phyloP scores from a whole-genome alignment of 306 rosid species.

The Medicago arabica region DNA sequence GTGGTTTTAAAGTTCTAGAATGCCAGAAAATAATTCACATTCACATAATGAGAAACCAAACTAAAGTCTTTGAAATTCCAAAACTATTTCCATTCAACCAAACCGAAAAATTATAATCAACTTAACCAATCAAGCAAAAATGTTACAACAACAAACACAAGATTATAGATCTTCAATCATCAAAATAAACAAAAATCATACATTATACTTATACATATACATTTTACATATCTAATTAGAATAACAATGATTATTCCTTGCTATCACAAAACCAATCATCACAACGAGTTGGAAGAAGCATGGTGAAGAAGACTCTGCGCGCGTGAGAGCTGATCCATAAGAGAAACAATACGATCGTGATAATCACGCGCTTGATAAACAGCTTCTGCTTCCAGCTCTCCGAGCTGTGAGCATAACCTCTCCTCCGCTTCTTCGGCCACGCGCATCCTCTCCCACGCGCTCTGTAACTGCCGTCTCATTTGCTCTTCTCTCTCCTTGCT shows the following conservation, averaged over 20 bases:
- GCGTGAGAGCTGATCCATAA: constrained; percentile 70
- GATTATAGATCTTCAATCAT: constrained; percentile 21
- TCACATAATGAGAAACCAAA: not conserved
- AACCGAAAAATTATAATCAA: not conserved
- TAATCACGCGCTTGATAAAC: constrained; percentile 73
- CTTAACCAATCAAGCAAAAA: not conserved
- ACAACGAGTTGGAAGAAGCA: constrained; percentile 25
- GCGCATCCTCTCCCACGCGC: constrained; percentile 65
- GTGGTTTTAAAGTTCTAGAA: not conserved
- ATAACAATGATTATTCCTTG: not conserved
- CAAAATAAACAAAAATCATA: not conserved
- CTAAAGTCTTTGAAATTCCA: not conserved
- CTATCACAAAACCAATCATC: not conserved
- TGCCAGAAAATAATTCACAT: not conserved
- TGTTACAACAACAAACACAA: constrained; percentile 20
- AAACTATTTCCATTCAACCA: constrained; percentile 8
- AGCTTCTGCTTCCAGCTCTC: constrained; percentile 87
- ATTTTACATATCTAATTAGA: not conserved
- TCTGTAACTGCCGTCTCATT: constrained; percentile 61
- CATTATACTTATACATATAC: not conserved
- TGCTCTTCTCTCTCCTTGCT: constrained; percentile 76
- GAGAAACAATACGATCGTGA: constrained; percentile 59
- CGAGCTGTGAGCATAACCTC: constrained; percentile 90
- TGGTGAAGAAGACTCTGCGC: constrained; percentile 58
- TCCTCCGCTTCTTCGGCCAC: constrained; percentile 94